A percentile compares a stretch with the other conserved stretches of the same genome.
These are phyloP conservation scores for Thuidium tamariscinum DNA, from an alignment of 225 moss, liverwort and hornwort species.

Conservation along the genomic window DNA sequence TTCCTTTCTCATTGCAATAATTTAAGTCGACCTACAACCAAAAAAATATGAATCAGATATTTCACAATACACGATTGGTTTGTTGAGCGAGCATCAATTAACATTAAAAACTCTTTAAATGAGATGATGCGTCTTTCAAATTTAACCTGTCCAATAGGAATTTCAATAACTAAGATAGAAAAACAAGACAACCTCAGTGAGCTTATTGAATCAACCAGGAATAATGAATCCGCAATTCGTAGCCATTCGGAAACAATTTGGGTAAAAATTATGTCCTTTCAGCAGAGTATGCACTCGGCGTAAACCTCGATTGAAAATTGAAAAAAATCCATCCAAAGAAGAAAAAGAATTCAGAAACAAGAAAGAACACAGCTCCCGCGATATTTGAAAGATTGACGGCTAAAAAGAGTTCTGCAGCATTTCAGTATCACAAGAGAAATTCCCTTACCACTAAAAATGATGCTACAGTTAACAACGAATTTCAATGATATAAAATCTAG, in stretches of 20 bases:
- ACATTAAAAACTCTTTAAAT: not conserved
- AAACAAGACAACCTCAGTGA: not conserved
- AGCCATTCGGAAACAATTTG: not conserved
- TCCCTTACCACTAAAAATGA: not conserved
- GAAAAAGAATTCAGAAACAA: not conserved
- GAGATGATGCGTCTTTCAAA: not conserved
- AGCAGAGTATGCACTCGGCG: not conserved
- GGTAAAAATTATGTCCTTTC: not conserved
- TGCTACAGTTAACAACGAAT: not conserved
- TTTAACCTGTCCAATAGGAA: not conserved
- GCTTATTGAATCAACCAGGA: not conserved
- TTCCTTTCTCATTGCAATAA: slow-evolving; percentile 32
- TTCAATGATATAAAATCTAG: not conserved
- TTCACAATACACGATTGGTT: not conserved
- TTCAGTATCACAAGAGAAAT: not conserved
- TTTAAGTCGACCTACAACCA: slow-evolving; percentile 31
- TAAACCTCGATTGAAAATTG: not conserved
- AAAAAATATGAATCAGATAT: not conserved
- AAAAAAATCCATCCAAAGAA: not conserved
- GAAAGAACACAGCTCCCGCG: not conserved
- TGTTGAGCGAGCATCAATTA: not conserved
- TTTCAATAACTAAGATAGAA: not conserved
- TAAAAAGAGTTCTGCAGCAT: not conserved
- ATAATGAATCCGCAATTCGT: not conserved
- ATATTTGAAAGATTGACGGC: not conserved